Base-by-base conservation (phyloP, 2,329 filamentous ascomycete species). In the Ceratocystis huliohia region DNA sequence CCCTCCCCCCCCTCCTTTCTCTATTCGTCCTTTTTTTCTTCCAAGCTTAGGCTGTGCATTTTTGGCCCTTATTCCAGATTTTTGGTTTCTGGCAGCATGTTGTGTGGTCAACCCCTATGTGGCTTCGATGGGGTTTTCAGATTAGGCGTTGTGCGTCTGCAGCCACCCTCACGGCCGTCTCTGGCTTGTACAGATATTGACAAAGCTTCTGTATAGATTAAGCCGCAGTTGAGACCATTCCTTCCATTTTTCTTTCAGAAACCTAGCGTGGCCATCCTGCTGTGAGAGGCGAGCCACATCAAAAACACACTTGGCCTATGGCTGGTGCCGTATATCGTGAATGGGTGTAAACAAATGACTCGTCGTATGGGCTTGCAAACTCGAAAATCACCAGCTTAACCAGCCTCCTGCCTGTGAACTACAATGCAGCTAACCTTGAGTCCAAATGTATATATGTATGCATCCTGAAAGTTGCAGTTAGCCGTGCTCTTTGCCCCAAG, bases 121-220 rank as follows among this genome's bases (percentile, higher is more conserved):
- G 28, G 10, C 53, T 57, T 15, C 53, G 13, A 57, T 57, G 15
- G 13, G 4, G 25, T 57, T 17, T 33, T 57, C 25, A 33, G 53
- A 57, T 57, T 57, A 57, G 53, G 53, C 53, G 53, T 57, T 57
- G 28, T 57, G 53, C 53, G 53, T 57, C 53, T 57, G 53, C 53
- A 33, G 53, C 53, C 53, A 33, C 13, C 53, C 53, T 17, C 53
- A 33, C 33, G 53, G 53, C 25, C 53, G 33, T 33, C 22, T 33
- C 30, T 17, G n/a, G 25, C 6, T 57, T 57, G 53, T 30, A 28
- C 22, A 33, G 15, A 57, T 57, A 30, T 33, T 33, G 28, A n/a
- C 22, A n/a, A 37, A 25, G 22, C 22, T 30, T 57, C 10, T 28
- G 13, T 33, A n/a, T 20, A 57, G 25, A 57, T 33, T 57, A 57